phyloP scores from a whole-genome alignment of 345 rosid genomes.

The Eucalyptus caleyi region DNA sequence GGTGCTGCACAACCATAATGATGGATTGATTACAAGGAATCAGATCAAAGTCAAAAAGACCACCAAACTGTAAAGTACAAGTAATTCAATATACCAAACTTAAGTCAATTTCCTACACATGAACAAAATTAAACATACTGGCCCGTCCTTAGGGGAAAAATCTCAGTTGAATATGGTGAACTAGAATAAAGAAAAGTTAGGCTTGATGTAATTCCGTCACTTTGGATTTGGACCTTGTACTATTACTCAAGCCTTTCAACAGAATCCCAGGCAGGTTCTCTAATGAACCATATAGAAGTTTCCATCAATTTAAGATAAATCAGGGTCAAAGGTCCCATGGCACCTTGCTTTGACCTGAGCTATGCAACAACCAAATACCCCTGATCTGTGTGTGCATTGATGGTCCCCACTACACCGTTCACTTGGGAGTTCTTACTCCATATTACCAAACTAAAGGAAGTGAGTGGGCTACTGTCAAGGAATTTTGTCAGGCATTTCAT shows the following conservation, averaged over 20 bases:
- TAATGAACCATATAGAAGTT: neutral
- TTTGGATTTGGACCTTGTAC: neutral
- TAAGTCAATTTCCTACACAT: neutral
- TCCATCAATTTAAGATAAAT: neutral
- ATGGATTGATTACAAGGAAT: neutral
- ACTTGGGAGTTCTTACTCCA: neutral
- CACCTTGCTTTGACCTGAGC: neutral
- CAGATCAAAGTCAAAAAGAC: neutral
- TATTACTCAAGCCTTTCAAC: neutral
- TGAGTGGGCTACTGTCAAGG: neutral
- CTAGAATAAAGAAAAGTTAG: neutral
- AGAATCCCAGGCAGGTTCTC: neutral
- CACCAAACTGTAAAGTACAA: neutral
- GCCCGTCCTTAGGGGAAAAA: neutral
- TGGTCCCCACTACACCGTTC: neutral
- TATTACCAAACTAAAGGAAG: neutral
- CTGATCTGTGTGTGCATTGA: neutral
- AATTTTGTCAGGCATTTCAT: neutral
- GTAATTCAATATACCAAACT: neutral
- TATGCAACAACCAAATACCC: neutral
- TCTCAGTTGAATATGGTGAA: neutral
- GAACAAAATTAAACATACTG: neutral
- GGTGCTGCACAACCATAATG: constrained; percentile 12
- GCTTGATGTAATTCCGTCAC: neutral
- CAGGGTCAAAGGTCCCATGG: neutral